These are phyloP conservation scores for Mortierella sp. DNA, from an alignment of 371 early-diverging fungal species.

Conservation along the genomic window DNA sequence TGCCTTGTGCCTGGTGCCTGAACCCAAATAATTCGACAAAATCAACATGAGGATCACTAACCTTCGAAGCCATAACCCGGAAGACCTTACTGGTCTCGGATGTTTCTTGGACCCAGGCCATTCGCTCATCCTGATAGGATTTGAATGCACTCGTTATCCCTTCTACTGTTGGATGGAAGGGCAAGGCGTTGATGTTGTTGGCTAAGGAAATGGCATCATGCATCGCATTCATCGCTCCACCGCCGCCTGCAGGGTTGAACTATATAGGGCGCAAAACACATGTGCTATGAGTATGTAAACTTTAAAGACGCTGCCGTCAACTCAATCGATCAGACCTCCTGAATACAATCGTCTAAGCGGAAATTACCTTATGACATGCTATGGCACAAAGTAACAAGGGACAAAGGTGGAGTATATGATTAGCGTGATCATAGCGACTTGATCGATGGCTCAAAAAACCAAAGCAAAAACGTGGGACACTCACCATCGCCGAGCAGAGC, in stretches of 20 bases:
- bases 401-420: background rate
- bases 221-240: conserved; percentile 20
- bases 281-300: background rate
- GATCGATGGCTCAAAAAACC: too few relatives aligned
- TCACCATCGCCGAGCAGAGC: conserved; percentile 28
- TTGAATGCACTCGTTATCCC: conserved; percentile 14
- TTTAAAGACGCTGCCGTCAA: too few relatives aligned
- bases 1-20: too few relatives aligned
- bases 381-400: background rate
- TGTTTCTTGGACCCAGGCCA: conserved; percentile 10
- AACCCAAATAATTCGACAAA: too few relatives aligned
- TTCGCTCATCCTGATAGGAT: conserved; percentile 17
- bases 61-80: background rate
- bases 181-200: background rate
- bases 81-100: background rate
- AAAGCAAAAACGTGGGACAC: background rate
- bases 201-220: conserved; percentile 18
- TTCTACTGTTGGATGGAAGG: background rate
- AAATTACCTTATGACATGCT: background rate
- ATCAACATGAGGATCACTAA: too few relatives aligned
- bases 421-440: too few relatives aligned
- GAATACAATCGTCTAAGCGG: too few relatives aligned
- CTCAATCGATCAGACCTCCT: too few relatives aligned
- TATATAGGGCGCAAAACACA: background rate
- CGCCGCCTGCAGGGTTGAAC: conserved; percentile 7